These are phyloP conservation scores for Mucor circinelloides DNA, from an alignment of 371 early-diverging fungal species.

Conservation along the genomic window DNA sequence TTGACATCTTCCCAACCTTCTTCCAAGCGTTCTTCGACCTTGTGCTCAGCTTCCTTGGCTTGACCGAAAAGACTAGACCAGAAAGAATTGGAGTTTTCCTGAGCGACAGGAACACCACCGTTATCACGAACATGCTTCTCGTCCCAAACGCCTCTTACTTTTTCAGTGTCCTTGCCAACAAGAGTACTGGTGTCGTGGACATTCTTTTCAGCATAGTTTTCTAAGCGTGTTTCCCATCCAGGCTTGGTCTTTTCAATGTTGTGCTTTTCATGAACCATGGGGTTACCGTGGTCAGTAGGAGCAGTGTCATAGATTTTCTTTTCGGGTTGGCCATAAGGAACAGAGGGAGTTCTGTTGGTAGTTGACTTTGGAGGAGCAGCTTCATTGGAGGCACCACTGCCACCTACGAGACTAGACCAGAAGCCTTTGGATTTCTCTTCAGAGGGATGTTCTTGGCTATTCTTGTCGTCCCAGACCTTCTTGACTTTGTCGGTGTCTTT, in stretches of 20 bases:
- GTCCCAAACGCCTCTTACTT: conserved; percentile 21
- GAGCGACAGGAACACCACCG: background rate
- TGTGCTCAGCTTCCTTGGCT: conserved; percentile 1
- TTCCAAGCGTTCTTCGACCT: background rate
- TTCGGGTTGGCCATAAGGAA: background rate
- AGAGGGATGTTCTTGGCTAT: background rate
- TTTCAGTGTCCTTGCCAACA: conserved; percentile 25
- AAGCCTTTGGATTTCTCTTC: conserved; percentile 1
- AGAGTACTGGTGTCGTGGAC: conserved; percentile 18
- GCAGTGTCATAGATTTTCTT: background rate
- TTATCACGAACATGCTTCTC: conserved; percentile 6
- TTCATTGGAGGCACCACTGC: background rate
- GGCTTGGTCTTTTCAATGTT: conserved; percentile 10
- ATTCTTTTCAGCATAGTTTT: conserved; percentile 15
- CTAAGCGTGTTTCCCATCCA: conserved; percentile 6
- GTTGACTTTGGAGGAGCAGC: background rate
- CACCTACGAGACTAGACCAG: conserved; percentile 6
- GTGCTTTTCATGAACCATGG: conserved; percentile 24
- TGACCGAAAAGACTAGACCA: conserved; percentile 14
- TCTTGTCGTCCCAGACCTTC: conserved; percentile 20
- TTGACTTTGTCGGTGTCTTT: conserved; percentile 24
- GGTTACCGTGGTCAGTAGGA: conserved; percentile 7
- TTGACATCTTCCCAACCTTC: conserved; percentile 14
- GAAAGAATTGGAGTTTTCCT: background rate
- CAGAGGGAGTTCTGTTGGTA: background rate